Percentiles rank a stretch among this genome's conserved stretches.
Evolutionary conservation across 257 asterid genomes (phyloP).

Genomic region (Catharanthus roseus): DNA sequence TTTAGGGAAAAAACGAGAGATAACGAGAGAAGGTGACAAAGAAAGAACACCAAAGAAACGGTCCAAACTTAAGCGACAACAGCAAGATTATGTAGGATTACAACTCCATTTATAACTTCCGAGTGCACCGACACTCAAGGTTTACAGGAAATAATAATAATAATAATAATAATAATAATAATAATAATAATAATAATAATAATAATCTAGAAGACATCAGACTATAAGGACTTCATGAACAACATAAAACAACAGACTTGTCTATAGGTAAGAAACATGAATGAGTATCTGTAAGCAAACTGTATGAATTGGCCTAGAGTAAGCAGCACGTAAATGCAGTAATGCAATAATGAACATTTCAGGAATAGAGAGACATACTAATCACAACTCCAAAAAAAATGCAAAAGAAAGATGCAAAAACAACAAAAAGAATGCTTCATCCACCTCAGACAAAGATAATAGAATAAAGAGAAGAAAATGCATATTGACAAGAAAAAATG

Average conservation of each 20-base stretch:
- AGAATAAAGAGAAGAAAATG: neutral
- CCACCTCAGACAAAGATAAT: neutral
- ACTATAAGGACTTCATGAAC: too few species aligned
- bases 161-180: too few species aligned
- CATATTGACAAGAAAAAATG: neutral
- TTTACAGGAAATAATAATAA: neutral
- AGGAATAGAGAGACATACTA: too few species aligned
- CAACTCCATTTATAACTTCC: constrained; percentile 2
- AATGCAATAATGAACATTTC: too few species aligned
- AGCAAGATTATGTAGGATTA: neutral
- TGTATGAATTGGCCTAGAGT: too few species aligned
- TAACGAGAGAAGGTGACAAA: neutral
- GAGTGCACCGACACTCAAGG: constrained; percentile 3
- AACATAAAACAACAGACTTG: too few species aligned
- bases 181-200: too few species aligned
- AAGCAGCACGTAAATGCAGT: too few species aligned
- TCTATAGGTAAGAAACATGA: too few species aligned
- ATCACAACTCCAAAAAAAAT: too few species aligned
- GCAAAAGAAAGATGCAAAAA: neutral
- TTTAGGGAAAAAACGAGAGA: neutral
- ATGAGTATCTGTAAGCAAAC: too few species aligned
- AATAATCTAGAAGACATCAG: too few species aligned
- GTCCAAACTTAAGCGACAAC: neutral
- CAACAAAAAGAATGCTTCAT: neutral
- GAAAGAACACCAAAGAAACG: neutral